Conservation (phyloP, 2,329 filamentous ascomycete genomes). For the Fusarium nanum region DNA sequence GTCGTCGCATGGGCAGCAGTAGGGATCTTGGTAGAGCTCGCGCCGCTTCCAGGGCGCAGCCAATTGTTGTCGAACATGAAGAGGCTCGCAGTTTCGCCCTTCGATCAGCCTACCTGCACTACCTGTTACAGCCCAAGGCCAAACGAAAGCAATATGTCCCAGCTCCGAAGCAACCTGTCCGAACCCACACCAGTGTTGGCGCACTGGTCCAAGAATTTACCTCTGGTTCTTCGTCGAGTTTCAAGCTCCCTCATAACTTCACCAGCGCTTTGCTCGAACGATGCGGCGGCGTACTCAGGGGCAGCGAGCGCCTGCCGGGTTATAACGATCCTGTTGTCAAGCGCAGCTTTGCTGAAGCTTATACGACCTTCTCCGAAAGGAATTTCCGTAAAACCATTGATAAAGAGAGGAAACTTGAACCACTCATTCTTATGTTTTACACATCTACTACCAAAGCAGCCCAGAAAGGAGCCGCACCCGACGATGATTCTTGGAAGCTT, state of each 20-base stretch:
- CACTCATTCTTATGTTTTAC: slow-evolving; percentile 95
- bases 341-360: slow-evolving; percentile 92
- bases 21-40: slow-evolving; percentile 56
- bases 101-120: slow-evolving; percentile 89
- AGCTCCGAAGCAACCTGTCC: slow-evolving; percentile 69
- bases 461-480: slow-evolving; percentile 77
- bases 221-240: slow-evolving; percentile 59
- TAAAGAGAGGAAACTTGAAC: slow-evolving; percentile 92
- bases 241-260: slow-evolving; percentile 70
- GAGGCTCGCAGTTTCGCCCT: slow-evolving; percentile 94
- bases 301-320: slow-evolving; percentile 85
- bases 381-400: slow-evolving; percentile 91
- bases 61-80: slow-evolving; percentile 69
- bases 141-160: slow-evolving; percentile 89
- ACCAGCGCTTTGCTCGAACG: slow-evolving; percentile 71
- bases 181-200: slow-evolving; percentile 78
- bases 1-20: slow-evolving; percentile 59
- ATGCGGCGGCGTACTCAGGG: slow-evolving; percentile 82
- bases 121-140: slow-evolving; percentile 89
- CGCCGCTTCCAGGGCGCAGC: slow-evolving; percentile 59
- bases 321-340: slow-evolving; percentile 93
- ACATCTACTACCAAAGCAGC: slow-evolving; percentile 89
- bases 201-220: slow-evolving; percentile 91
- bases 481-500: slow-evolving; percentile 90
- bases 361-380: slow-evolving; percentile 91